Conservation (phyloP, 1,139 yeast genomes). For the Oligophagozyma castellii region DNA sequence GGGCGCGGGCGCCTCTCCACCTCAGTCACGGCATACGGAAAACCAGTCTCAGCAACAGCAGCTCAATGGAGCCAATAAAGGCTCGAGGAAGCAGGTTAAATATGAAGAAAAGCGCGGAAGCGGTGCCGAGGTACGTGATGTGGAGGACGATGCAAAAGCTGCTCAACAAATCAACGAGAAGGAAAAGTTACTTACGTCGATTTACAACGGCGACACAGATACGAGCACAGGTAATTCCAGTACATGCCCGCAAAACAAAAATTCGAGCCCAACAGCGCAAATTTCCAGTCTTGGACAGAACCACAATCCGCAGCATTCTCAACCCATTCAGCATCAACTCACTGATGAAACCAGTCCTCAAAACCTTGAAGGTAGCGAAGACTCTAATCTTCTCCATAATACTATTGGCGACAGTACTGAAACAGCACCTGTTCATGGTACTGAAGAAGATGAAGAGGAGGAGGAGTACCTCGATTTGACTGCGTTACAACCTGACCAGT, state of each 20-base stretch:
- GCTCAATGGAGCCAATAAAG: no score
- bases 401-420: background rate
- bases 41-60: no score
- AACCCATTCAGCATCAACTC: background rate
- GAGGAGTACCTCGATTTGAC: slow-evolving; percentile 34
- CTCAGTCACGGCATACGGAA: no score
- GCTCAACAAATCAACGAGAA: no score
- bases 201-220: slow-evolving; percentile 19
- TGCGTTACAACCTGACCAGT: slow-evolving; percentile 55
- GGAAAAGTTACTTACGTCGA: slow-evolving; percentile 12
- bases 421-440: background rate
- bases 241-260: no score
- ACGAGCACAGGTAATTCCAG: slow-evolving; percentile 18
- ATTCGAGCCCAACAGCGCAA: background rate
- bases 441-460: slow-evolving; percentile 3
- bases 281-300: background rate
- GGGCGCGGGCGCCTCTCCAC: no score
- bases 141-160: slow-evolving; percentile 1
- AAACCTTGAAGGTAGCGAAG: background rate
- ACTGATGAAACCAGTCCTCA: background rate
- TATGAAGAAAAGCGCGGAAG: slow-evolving; percentile 1
- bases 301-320: background rate
- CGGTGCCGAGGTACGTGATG: background rate
- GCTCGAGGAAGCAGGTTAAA: no score
- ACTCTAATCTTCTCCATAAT: background rate